phyloP scores from a whole-genome alignment of 352 stramenopile genomes.

The Achlya hypogyna region DNA sequence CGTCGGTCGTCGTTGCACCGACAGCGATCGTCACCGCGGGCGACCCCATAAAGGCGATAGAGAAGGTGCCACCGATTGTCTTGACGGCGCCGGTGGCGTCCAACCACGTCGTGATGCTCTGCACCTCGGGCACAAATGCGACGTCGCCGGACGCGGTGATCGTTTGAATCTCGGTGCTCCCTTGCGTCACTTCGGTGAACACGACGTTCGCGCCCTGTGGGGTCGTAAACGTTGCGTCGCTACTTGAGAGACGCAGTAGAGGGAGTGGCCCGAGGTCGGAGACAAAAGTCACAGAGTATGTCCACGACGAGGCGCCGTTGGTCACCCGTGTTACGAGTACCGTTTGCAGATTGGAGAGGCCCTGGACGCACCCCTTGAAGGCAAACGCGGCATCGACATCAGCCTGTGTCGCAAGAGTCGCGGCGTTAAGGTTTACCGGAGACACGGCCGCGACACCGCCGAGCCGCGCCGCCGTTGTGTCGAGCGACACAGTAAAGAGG shows the following conservation, averaged over 20 bases:
- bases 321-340: constrained; percentile 62
- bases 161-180: constrained; percentile 92
- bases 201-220: constrained; percentile 23
- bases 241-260: constrained; percentile 40
- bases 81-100: constrained; percentile 30
- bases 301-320: constrained; percentile 32
- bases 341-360: constrained; percentile 70
- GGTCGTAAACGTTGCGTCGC: constrained; percentile 33
- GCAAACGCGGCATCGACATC: constrained; percentile 51
- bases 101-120: constrained; percentile 76
- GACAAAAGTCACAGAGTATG: constrained; percentile 82
- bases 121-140: constrained; percentile 84
- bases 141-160: constrained; percentile 85
- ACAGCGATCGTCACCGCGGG: constrained; percentile 36
- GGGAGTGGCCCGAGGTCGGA: constrained; percentile 77
- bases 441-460: constrained; percentile 38
- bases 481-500: constrained; percentile 61
- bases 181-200: constrained; percentile 65
- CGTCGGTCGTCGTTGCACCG: constrained; percentile 24
- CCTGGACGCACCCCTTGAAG: constrained; percentile 78
- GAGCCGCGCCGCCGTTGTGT: constrained; percentile 51
- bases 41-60: constrained; percentile 44
- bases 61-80: constrained; percentile 53
- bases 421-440: constrained; percentile 36
- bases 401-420: constrained; percentile 26